A percentile compares a stretch with the other conserved stretches of the same genome.
Conservation (phyloP, 2,329 filamentous ascomycete species). For the Bipolaris bicolor region DNA sequence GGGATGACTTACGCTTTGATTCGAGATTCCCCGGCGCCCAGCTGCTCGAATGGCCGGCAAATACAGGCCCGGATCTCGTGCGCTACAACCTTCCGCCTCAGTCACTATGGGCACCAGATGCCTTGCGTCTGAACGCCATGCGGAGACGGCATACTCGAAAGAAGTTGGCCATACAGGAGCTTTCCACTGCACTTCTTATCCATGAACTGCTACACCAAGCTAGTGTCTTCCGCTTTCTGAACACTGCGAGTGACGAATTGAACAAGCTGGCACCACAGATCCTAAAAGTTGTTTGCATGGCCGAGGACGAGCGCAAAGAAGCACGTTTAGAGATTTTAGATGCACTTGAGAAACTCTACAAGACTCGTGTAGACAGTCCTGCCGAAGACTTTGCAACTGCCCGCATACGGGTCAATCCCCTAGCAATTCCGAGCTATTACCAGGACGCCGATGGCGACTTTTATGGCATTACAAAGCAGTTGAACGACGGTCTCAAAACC, state of each 20-base stretch:
- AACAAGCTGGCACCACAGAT: constrained; percentile 30
- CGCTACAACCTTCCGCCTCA: constrained; percentile 51
- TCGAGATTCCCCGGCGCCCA: constrained; percentile 34
- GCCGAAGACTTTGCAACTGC: constrained; percentile 19
- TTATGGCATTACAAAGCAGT: constrained; percentile 32
- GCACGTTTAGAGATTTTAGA: constrained; percentile 25
- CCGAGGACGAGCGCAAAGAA: neutral
- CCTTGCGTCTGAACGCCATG: constrained; percentile 38
- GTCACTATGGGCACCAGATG: constrained; percentile 52
- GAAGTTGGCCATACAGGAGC: constrained; percentile 52
- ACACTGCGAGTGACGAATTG: constrained; percentile 7
- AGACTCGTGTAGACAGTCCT: constrained; percentile 12
- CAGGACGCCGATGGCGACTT: constrained; percentile 50
- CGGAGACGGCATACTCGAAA: constrained; percentile 48
- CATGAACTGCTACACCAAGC: constrained; percentile 41
- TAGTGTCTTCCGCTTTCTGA: constrained; percentile 12
- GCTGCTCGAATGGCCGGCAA: constrained; percentile 47
- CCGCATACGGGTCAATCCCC: constrained; percentile 14
- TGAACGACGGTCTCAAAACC: constrained; percentile 42
- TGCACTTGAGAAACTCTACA: constrained; percentile 23
- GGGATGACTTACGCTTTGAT: constrained; percentile 40
- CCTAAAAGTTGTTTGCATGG: constrained; percentile 17
- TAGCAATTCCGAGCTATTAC: constrained; percentile 40
- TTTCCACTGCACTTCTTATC: constrained; percentile 51
- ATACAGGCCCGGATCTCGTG: constrained; percentile 46